Conservation (phyloP, 2,329 filamentous ascomycete species). For the Colletotrichum sp. region DNA sequence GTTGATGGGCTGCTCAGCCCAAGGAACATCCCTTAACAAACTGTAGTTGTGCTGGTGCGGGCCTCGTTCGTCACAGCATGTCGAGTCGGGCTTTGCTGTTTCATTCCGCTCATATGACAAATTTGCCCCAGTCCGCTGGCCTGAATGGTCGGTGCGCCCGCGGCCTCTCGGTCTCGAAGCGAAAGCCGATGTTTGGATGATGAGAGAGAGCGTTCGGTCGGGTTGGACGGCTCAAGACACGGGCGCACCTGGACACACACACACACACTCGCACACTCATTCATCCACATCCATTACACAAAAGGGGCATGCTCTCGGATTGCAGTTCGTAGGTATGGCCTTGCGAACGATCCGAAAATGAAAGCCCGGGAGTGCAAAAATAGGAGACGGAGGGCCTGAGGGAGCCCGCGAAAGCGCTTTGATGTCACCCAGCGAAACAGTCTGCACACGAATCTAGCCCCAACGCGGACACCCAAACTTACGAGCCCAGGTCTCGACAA, state of each 20-base stretch:
- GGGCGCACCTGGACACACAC: background rate
- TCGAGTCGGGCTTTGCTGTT: slow-evolving; percentile 12
- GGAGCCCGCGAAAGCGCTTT: background rate
- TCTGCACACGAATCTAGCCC: background rate
- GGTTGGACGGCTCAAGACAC: background rate
- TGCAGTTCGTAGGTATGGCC: background rate
- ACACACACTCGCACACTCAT: background rate
- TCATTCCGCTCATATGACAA: background rate
- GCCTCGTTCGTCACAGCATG: background rate
- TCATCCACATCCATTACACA: background rate
- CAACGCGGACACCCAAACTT: background rate
- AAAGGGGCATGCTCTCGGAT: background rate
- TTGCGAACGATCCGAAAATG: background rate
- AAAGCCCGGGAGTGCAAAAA: slow-evolving; percentile 8
- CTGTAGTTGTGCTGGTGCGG: background rate
- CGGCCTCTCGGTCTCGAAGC: background rate
- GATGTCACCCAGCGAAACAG: slow-evolving; percentile 16
- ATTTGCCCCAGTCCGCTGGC: background rate
- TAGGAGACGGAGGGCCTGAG: background rate
- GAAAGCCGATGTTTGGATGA: slow-evolving; percentile 13
- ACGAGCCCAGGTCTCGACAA: background rate
- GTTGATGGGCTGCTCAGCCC: background rate
- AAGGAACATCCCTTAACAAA: background rate
- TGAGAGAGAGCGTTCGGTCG: background rate
- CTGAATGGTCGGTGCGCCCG: background rate